Base-by-base conservation (phyloP, 2,329 filamentous ascomycete genomes). In the Paecilomyces sp. region DNA sequence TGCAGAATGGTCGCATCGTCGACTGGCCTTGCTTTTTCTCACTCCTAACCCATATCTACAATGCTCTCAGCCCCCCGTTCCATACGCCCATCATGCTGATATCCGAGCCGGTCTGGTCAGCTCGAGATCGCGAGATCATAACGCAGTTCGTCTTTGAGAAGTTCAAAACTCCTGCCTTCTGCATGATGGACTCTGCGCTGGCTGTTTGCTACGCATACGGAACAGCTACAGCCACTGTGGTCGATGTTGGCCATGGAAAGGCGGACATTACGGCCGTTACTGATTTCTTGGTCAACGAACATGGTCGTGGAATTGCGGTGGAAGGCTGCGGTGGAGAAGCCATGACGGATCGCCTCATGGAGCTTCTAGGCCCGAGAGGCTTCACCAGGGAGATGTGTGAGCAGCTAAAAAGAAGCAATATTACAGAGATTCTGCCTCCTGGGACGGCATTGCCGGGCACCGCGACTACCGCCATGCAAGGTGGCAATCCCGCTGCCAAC, bases 101-200 rank as follows among this genome's bases (percentile, higher is more conserved):
- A 75, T 85, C 89, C 7, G 90, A 96, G 66, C 92, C 94, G 3
- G 88, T 88, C 66, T 99, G 94, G 93, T 92, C 91, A 3, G 86
- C 89, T 8, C 88, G 89, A 63, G 92, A 97, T 74, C 88, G 88
- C 72, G 93, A 97, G 76, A 85, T 84, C 47, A 88, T 99, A 65
- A 90, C 92, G 13, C 91, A 94, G 63, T 99, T 96, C 79, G 86
- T 97, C 64, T 99, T 99, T 70, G 94, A 99, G 76, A 95, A 94
- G 77, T 96, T 96, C 72, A 94, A 93, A 78, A 94, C 91, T 0
- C 94, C 94, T 0, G 92, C 91, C 0, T 89, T 99, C 57, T 92
- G 89, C 67, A 83, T 97, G 63, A 88, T 99, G 79, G 90, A 97
- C 75, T 89, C 91, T 66, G 92, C 91, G 2, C 78, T 95, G 54